phyloP scores from a whole-genome alignment of 257 asterid species.

The Solanum chilense region DNA sequence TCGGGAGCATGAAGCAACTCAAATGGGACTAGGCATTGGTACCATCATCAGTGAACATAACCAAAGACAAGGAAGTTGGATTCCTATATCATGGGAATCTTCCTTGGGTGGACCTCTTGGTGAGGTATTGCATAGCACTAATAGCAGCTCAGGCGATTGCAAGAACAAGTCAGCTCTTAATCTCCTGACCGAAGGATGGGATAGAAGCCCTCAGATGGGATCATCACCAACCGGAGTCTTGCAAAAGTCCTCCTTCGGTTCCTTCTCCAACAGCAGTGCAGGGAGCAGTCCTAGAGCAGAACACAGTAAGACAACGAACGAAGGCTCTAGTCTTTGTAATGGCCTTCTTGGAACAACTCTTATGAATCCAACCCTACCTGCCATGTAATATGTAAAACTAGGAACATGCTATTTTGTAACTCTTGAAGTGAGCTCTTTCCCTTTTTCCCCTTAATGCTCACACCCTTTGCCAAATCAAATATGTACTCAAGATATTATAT shows the following conservation, averaged over 20 bases:
- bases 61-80: constrained; percentile 37
- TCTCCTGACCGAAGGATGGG: constrained; percentile 53
- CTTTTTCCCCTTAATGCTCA: background rate
- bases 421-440: background rate
- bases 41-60: constrained; percentile 2
- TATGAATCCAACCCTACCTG: constrained; percentile 39
- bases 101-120: constrained; percentile 92
- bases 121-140: constrained; percentile 58
- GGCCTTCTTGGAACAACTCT: constrained; percentile 20
- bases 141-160: constrained; percentile 14
- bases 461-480: background rate
- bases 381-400: constrained; percentile 13
- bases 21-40: constrained; percentile 65
- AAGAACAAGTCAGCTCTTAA: constrained; percentile 28
- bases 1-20: constrained; percentile 33
- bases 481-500: background rate
- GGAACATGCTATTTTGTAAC: background rate
- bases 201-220: constrained; percentile 37
- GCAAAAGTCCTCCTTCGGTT: constrained; percentile 53
- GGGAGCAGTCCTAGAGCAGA: constrained; percentile 74
- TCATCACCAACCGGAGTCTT: constrained; percentile 89
- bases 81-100: constrained; percentile 66
- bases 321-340: constrained; percentile 36
- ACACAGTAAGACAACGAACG: constrained; percentile 20
- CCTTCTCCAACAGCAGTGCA: constrained; percentile 72